phyloP scores from a whole-genome alignment of 2,329 filamentous ascomycete genomes.

The Phaeoacremonium minimum region DNA sequence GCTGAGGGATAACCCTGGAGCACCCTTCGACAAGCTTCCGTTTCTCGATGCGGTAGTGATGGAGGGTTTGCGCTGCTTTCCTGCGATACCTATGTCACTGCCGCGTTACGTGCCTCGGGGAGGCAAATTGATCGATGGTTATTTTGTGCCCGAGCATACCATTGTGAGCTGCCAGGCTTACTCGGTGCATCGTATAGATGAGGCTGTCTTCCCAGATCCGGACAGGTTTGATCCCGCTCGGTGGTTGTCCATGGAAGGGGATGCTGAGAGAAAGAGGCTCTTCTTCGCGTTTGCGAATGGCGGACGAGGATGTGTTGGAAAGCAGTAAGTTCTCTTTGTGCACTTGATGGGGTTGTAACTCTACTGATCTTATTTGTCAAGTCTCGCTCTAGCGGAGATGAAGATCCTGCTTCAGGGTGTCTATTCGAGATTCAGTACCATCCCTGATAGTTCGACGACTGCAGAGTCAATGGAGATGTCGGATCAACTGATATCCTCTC shows the following conservation, averaged over 20 bases:
- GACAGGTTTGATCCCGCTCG: conserved; percentile 76
- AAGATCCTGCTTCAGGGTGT: conserved; percentile 59
- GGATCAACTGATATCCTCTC: conserved; percentile 64
- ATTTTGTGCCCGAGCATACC: conserved; percentile 46
- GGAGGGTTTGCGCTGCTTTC: conserved; percentile 59
- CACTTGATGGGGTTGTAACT: no score
- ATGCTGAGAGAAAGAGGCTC: conserved; percentile 61
- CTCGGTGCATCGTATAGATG: conserved; percentile 55
- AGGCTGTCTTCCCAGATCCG: conserved; percentile 71
- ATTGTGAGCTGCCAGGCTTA: conserved; percentile 59
- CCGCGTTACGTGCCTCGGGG: conserved; percentile 52
- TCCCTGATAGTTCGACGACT: conserved; percentile 49
- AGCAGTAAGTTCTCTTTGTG: conserved; percentile 49
- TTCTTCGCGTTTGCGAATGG: conserved; percentile 66
- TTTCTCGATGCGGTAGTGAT: conserved; percentile 61
- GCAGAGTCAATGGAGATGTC: conserved; percentile 57
- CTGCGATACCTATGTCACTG: conserved; percentile 64
- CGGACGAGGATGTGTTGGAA: conserved; percentile 61
- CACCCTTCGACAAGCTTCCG: conserved; percentile 39
- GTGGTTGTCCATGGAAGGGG: conserved; percentile 73
- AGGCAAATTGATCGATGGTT: conserved; percentile 52
- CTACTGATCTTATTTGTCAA: conserved; percentile 2
- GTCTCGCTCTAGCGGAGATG: conserved; percentile 63
- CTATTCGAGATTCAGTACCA: conserved; percentile 54
- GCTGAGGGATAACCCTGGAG: conserved; percentile 32